A percentile compares a stretch with the other conserved stretches of the same genome.
These are phyloP conservation scores for Dendrobium nobile DNA, from an alignment of 106 monocot genomes.

Conservation along the genomic window DNA sequence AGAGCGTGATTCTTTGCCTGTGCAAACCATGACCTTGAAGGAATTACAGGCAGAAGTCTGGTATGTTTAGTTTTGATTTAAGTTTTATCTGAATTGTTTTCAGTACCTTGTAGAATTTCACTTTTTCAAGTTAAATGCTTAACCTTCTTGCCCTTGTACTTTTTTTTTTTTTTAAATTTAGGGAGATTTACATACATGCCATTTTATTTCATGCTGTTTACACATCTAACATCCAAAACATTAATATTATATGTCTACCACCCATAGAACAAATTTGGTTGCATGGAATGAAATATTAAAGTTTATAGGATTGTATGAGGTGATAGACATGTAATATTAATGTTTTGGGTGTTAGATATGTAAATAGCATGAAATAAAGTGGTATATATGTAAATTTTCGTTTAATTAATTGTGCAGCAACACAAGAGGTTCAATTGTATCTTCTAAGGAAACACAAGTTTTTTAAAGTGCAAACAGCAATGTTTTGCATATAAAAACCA, in stretches of 20 bases:
- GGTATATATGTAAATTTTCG: too few relatives aligned
- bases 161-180: background rate
- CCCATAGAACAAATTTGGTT: too few relatives aligned
- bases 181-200: too few relatives aligned
- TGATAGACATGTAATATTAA: too few relatives aligned
- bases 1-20: slow-evolving; percentile 56
- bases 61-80: slow-evolving; percentile 25
- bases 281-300: too few relatives aligned
- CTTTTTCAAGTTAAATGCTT: background rate
- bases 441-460: background rate
- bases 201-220: too few relatives aligned
- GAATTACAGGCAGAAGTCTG: slow-evolving; percentile 68
- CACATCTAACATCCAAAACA: too few relatives aligned
- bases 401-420: background rate
- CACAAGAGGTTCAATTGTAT: background rate
- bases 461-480: background rate
- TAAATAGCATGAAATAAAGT: too few relatives aligned
- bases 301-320: too few relatives aligned
- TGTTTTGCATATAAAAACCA: background rate
- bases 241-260: too few relatives aligned
- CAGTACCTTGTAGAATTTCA: background rate
- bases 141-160: background rate
- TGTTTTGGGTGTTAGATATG: too few relatives aligned
- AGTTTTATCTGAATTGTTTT: background rate
- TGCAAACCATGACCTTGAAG: slow-evolving; percentile 61